Base-by-base conservation (phyloP, 208 protist genomes). In the Herpetomonas tarakana region DNA sequence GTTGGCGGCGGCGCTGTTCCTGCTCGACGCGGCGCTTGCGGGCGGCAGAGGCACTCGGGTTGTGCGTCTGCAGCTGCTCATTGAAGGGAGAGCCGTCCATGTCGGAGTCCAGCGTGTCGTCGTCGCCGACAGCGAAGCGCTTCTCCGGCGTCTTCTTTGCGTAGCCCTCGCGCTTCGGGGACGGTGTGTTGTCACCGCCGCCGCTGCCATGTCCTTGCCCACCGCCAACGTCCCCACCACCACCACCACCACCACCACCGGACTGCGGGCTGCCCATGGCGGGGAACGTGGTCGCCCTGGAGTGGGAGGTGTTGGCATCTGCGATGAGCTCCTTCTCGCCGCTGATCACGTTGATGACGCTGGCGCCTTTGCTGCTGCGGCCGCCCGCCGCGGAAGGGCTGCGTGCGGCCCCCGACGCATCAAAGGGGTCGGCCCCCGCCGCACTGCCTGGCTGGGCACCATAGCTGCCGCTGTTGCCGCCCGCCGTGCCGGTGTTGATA, bases 61-160 rank as follows among this genome's bases (percentile, higher is more conserved):
- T 66, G 70, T 74, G 62, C 25, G 78, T 85, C 24, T 65, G 69
- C 60, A 81, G 74, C 62, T 85, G 78, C 47, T 73, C 68, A 58
- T 85, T 81, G 41, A 56, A 62, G 0, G 78, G 78, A 2, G 71
- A 68, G 56, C 73, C 64, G 19, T 50, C 51, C 1, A 39, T 46
- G 18, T 65, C 60, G 2, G 7, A 24, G 35, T 54, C 59, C 25
- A 44, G 58, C 4, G 21, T 22, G 45, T 29, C 52, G 35, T 41
- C 28, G 50, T 61, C 47, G 61, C 18, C 38, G 53, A 16, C 39
- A 41, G 22, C 35, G 26, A 39, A 25, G 18, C 52, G 46, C 24
- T 70, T 71, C 44, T 51, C 60, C 18, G 71, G 50, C 12, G 65
- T 72, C n/a, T 18, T 25, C 12, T 27, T n/a, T 19, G 31, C 44